Evolutionary conservation across 768 basidiomycete genomes (phyloP).

Genomic region (Calocybe indica): DNA sequence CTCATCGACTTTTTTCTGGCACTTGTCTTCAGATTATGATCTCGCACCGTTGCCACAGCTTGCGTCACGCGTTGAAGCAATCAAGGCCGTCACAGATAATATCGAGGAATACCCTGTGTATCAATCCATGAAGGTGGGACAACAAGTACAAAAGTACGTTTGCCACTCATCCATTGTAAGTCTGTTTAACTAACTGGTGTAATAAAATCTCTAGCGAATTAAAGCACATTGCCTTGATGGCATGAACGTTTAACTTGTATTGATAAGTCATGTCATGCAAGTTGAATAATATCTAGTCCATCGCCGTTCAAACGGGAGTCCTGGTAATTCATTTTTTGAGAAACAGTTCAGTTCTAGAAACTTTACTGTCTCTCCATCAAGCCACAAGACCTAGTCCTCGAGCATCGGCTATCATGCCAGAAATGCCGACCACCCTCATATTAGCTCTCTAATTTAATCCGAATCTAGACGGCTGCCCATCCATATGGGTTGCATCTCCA

Average conservation of each 20-base stretch:
- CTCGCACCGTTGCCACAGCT: slow-evolving; percentile 61
- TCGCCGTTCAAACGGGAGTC: no score
- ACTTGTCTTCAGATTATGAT: slow-evolving; percentile 80
- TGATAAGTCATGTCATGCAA: slow-evolving; percentile 1
- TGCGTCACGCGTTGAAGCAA: slow-evolving; percentile 35
- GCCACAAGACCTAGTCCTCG: no score
- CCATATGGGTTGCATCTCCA: no score
- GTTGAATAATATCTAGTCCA: background rate
- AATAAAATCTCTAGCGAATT: slow-evolving; percentile 49
- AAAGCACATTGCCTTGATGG: slow-evolving; percentile 76
- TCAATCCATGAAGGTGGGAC: slow-evolving; percentile 79
- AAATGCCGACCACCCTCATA: no score
- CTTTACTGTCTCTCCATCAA: no score
- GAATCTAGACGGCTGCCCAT: no score
- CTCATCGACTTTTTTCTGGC: slow-evolving; percentile 96
- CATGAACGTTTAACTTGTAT: slow-evolving; percentile 27
- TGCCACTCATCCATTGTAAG: background rate
- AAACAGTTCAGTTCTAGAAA: no score
- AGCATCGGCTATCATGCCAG: no score
- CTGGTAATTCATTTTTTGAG: no score
- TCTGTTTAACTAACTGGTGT: slow-evolving; percentile 1
- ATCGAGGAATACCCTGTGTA: slow-evolving; percentile 43
- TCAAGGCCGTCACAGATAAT: slow-evolving; percentile 35
- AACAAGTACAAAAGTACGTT: slow-evolving; percentile 77
- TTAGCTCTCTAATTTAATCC: no score